Conservation (phyloP, 1,139 yeast species). For the Meyerozyma elateridarum region DNA sequence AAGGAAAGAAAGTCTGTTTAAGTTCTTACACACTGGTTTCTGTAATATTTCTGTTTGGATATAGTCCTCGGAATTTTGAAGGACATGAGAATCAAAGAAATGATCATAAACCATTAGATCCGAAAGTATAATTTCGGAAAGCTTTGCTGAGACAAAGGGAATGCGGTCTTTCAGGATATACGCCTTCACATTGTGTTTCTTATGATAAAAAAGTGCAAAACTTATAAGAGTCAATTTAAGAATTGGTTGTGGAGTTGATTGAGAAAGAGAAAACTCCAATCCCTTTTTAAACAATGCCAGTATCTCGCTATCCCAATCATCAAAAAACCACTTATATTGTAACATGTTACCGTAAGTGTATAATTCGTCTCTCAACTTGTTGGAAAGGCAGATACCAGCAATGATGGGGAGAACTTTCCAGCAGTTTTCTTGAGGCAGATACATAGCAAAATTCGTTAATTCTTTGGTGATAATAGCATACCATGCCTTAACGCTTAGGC, state of each 20-base stretch:
- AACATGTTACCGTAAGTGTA: slow-evolving; percentile 23
- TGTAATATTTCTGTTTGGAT: slow-evolving; percentile 17
- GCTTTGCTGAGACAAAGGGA: slow-evolving; percentile 21
- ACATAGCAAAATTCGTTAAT: slow-evolving; percentile 27
- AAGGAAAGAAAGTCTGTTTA: slow-evolving; percentile 45
- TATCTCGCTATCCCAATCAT: slow-evolving; percentile 27
- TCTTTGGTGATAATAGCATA: slow-evolving; percentile 40
- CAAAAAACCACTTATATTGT: slow-evolving; percentile 31
- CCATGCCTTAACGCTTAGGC: slow-evolving; percentile 50
- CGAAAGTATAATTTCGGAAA: slow-evolving; percentile 21
- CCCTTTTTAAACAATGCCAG: slow-evolving; percentile 20
- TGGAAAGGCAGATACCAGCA: slow-evolving; percentile 48
- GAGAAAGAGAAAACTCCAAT: slow-evolving; percentile 23
- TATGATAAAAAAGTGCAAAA: slow-evolving; percentile 27
- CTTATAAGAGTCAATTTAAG: slow-evolving; percentile 29
- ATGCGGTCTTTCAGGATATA: slow-evolving; percentile 20
- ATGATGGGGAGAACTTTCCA: slow-evolving; percentile 59
- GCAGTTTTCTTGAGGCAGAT: slow-evolving; percentile 26
- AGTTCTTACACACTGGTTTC: slow-evolving; percentile 45
- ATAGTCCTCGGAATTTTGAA: slow-evolving; percentile 12
- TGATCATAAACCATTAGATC: slow-evolving; percentile 15
- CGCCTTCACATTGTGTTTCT: slow-evolving; percentile 18
- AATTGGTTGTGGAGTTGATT: slow-evolving; percentile 20
- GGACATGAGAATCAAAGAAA: slow-evolving; percentile 15
- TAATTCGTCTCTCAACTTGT: slow-evolving; percentile 31